Conservation (phyloP, 2,329 filamentous ascomycete genomes). For the Graphium sp. region DNA sequence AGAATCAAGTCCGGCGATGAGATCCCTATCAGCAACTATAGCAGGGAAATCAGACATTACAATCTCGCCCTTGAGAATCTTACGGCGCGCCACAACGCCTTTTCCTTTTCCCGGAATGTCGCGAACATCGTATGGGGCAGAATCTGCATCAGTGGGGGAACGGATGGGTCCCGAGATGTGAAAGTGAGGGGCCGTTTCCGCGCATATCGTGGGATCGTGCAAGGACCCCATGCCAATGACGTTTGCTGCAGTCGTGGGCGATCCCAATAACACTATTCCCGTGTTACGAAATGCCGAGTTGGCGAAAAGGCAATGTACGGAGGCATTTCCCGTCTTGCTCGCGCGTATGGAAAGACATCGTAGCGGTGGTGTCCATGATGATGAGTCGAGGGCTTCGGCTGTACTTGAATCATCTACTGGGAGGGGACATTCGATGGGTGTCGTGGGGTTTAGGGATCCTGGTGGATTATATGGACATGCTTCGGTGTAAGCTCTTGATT, state of each 20-base stretch:
- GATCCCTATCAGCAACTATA: constrained; percentile 10
- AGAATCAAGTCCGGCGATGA: constrained; percentile 7
- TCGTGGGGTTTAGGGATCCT: no score
- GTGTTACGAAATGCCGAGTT: neutral
- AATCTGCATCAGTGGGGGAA: neutral
- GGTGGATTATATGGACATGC: no score
- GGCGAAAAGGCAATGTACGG: neutral
- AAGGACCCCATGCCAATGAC: constrained; percentile 1
- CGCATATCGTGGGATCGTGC: neutral
- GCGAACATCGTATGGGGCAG: constrained; percentile 10
- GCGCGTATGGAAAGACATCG: neutral
- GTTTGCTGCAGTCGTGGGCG: neutral
- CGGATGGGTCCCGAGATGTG: neutral
- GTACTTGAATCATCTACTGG: constrained; percentile 2
- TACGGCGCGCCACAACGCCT: constrained; percentile 14
- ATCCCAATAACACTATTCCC: neutral
- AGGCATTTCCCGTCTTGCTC: no score
- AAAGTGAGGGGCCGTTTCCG: neutral
- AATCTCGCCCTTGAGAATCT: constrained; percentile 13
- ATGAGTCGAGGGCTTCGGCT: neutral
- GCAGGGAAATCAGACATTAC: constrained; percentile 14
- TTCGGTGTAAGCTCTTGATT: no score
- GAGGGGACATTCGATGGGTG: no score
- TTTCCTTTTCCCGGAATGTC: constrained; percentile 13
- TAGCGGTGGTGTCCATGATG: constrained; percentile 1